Evolutionary conservation across 2,329 filamentous ascomycete genomes (phyloP).

Genomic region (Penicillium occitanis): DNA sequence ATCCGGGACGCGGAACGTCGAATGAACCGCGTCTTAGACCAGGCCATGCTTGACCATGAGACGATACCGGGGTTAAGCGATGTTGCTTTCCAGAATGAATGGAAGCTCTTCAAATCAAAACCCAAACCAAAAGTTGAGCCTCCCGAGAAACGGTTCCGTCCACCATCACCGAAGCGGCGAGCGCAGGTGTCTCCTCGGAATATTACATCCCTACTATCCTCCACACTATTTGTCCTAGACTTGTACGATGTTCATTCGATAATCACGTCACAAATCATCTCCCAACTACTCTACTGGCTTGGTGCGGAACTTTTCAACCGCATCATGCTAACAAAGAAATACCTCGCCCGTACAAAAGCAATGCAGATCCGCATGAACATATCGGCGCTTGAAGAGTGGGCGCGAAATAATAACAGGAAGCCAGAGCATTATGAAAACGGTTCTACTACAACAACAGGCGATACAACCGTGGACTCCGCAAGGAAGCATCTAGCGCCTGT

Average conservation of each 20-base stretch:
- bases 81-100: conserved; percentile 95
- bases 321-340: conserved; percentile 94
- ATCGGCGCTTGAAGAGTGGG: conserved; percentile 94
- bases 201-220: conserved; percentile 91
- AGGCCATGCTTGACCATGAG: conserved; percentile 94
- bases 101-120: conserved; percentile 94
- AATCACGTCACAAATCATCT: conserved; percentile 86
- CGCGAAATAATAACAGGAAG: conserved; percentile 84
- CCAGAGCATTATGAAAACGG: conserved; percentile 95
- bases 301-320: conserved; percentile 96
- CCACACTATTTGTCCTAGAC: conserved; percentile 93
- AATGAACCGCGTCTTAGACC: conserved; percentile 92
- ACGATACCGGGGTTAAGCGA: conserved; percentile 97
- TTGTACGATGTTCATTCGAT: conserved; percentile 99
- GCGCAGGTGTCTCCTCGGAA: conserved; percentile 92
- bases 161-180: conserved; percentile 87
- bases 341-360: conserved; percentile 91
- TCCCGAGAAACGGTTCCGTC: conserved; percentile 83
- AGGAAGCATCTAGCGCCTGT: conserved; percentile 83
- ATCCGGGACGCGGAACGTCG: conserved; percentile 93
- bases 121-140: conserved; percentile 84
- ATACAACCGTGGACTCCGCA: conserved; percentile 81
- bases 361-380: conserved; percentile 99
- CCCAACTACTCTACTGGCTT: conserved; percentile 94
- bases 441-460: conserved; percentile 78